Conservation (phyloP, 2,329 filamentous ascomycete genomes). For the Emmonsia crescens region DNA sequence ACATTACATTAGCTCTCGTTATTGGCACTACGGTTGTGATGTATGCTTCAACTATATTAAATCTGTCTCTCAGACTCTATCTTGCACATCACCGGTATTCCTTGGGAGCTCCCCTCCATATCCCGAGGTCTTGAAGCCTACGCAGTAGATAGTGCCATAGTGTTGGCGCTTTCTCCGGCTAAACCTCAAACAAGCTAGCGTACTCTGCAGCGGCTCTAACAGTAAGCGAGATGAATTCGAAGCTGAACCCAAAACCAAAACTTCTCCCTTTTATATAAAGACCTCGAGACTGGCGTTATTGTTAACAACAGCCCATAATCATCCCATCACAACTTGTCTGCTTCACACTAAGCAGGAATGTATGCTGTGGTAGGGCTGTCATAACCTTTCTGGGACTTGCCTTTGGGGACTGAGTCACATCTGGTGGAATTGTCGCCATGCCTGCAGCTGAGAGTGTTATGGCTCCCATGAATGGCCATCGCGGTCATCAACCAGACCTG, state of each 20-base stretch:
- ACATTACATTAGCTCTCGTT: background rate
- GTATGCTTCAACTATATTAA: background rate
- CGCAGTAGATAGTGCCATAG: too few species aligned
- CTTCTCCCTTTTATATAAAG: background rate
- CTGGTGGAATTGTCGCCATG: background rate
- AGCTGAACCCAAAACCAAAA: too few species aligned
- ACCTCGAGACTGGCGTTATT: background rate
- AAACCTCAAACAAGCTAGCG: background rate
- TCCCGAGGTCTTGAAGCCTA: background rate
- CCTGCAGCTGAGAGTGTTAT: background rate
- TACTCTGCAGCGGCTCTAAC: too few species aligned
- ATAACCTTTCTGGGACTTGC: background rate
- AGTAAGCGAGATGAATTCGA: background rate
- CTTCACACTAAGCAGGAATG: background rate
- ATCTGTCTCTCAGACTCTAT: too few species aligned
- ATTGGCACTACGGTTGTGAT: background rate
- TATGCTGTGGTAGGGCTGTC: background rate
- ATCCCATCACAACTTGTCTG: background rate
- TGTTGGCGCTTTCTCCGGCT: background rate
- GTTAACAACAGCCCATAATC: background rate
- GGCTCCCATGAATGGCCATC: conserved; percentile 19
- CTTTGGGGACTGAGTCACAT: background rate
- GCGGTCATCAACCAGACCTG: conserved; percentile 27
- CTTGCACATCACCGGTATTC: background rate
- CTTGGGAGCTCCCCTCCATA: background rate